Base-by-base conservation (phyloP, 1,284 basidiomycete genomes). In the Cryptococcus sp. region DNA sequence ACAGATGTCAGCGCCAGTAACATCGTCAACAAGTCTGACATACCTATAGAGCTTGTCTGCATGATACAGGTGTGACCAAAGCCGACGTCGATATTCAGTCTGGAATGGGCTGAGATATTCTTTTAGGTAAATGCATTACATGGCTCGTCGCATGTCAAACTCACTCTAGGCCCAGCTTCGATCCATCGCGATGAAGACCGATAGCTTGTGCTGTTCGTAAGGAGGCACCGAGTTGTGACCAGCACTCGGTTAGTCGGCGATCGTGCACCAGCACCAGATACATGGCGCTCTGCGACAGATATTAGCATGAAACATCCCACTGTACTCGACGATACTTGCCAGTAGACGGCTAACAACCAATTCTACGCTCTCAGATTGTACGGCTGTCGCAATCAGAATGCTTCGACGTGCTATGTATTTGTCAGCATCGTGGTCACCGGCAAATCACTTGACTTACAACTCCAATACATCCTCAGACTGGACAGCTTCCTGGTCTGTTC, bases 51-150 rank as follows among this genome's bases (percentile, higher is more conserved):
- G 65, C 46, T 91, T 86, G 76, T 97, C 93, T 3, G 91, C 91
- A 72, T 95, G 91, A 72, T 93, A 95, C 5, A 96, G 81, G 73
- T 94, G 92, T 11, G 91, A 89, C 93, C 93, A 97, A 64, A 96
- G 87, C 25, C 93, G 84, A 55, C 93, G 85, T 49, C 94, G 84
- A 67, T 95, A 91, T 79, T 97, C 93, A 5, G 91, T 87, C 63
- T 89, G 87, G 57, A 85, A 82, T 5, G 88, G 84, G 60, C 91
- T 76, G 55, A 0, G 1, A 48, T 1, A 25, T 54, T 46, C 51
- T 55, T 22, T 16, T 20, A 50, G 38, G 13, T 39, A 26, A 8
- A 7, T 5, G 25, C 43, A 46, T 45, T 20, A 10, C 16, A 11
- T 0, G 20, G 20, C 8, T 29, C 46, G 10, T 26, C 7, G 3